phyloP scores from a whole-genome alignment of 257 asterid species.

The Solanum verrucosum region DNA sequence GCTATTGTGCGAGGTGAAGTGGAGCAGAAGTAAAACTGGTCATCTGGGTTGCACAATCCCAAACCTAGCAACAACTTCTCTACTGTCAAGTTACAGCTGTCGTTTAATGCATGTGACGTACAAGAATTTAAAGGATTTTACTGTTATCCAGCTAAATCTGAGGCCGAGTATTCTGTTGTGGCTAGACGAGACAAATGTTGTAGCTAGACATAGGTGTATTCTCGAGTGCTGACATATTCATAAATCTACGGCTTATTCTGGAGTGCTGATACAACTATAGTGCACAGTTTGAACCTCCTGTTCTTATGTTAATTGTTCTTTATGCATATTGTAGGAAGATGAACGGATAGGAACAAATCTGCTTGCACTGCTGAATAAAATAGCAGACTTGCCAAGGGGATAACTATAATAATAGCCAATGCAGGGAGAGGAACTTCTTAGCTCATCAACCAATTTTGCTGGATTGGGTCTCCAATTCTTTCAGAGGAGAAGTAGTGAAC shows the following conservation, averaged over 20 bases:
- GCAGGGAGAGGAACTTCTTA: constrained; percentile 22
- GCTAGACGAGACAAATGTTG: too few relatives aligned
- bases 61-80: too few relatives aligned
- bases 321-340: constrained; percentile 54
- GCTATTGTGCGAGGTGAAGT: too few relatives aligned
- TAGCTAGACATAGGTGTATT: too few relatives aligned
- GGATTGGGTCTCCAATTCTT: constrained; percentile 36
- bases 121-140: too few relatives aligned
- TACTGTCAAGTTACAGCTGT: too few relatives aligned
- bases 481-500: constrained; percentile 35
- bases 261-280: background rate
- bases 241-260: background rate
- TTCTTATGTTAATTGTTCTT: background rate
- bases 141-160: too few relatives aligned
- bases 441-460: constrained; percentile 19
- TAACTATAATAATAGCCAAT: constrained; percentile 8
- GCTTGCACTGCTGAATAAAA: constrained; percentile 64
- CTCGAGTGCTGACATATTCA: background rate
- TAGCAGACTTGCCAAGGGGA: constrained; percentile 81
- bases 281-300: background rate
- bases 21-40: too few relatives aligned
- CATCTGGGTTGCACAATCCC: too few relatives aligned
- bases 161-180: too few relatives aligned
- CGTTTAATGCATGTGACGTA: too few relatives aligned
- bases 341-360: constrained; percentile 73